Evolutionary conservation across 1,139 yeast genomes (phyloP).

Genomic region (Debaryomyces fabryi): DNA sequence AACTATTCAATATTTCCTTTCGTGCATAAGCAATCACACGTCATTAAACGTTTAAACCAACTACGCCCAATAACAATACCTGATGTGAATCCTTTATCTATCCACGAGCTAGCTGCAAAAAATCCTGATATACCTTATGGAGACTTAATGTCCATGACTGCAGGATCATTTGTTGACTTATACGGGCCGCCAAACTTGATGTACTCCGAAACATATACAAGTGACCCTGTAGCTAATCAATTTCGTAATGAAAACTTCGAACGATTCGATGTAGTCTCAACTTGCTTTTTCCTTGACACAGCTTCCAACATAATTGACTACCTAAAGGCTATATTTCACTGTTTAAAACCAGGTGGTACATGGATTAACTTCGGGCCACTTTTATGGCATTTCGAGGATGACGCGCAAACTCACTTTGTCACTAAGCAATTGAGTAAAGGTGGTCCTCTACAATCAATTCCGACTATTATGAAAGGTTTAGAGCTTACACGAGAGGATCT

Average conservation of each 20-base stretch:
- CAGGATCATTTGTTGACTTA: slow-evolving; percentile 79
- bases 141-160: slow-evolving; percentile 71
- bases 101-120: slow-evolving; percentile 29
- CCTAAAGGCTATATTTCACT: slow-evolving; percentile 56
- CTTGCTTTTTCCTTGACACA: slow-evolving; percentile 82
- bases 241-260: slow-evolving; percentile 44
- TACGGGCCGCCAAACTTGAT: slow-evolving; percentile 56
- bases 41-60: slow-evolving; percentile 47
- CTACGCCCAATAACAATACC: slow-evolving; percentile 55
- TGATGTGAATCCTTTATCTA: slow-evolving; percentile 47
- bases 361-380: slow-evolving; percentile 91
- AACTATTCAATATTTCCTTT: slow-evolving; percentile 54
- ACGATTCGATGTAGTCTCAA: slow-evolving; percentile 58
- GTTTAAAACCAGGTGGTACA: slow-evolving; percentile 55
- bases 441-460: slow-evolving; percentile 24
- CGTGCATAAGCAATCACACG: slow-evolving; percentile 54
- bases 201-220: slow-evolving; percentile 40
- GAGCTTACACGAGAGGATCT: slow-evolving; percentile 69
- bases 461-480: slow-evolving; percentile 53
- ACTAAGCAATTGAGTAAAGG: slow-evolving; percentile 23
- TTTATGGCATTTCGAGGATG: slow-evolving; percentile 81
- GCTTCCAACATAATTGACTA: slow-evolving; percentile 74
- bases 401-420: slow-evolving; percentile 29
- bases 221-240: slow-evolving; percentile 37
- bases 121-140: slow-evolving; percentile 47